phyloP scores from a whole-genome alignment of 129 eudicot species.

The Centaurea solstitialis region DNA sequence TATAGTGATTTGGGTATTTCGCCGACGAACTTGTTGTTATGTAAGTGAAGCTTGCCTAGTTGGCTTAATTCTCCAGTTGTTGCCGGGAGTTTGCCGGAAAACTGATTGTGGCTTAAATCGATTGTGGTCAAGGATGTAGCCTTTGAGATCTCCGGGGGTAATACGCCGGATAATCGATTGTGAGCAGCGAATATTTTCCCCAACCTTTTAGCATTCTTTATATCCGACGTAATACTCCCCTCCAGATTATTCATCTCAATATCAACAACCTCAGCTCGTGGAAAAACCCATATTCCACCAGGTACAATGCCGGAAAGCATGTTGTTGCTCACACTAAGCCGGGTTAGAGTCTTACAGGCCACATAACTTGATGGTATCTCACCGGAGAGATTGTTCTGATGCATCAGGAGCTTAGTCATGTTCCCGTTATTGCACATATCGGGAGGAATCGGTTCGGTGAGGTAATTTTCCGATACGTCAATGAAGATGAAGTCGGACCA shows the following conservation, averaged over 20 bases:
- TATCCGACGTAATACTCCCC: constrained; percentile 61
- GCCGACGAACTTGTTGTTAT: constrained; percentile 62
- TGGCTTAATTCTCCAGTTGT: constrained; percentile 56
- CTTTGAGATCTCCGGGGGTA: constrained; percentile 53
- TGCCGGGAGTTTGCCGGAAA: constrained; percentile 70
- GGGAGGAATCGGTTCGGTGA: constrained; percentile 72
- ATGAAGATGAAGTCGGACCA: constrained; percentile 61
- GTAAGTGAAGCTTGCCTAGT: constrained; percentile 51
- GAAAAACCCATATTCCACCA: constrained; percentile 53
- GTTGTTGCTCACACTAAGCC: constrained; percentile 51
- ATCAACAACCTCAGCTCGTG: constrained; percentile 41
- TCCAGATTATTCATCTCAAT: constrained; percentile 37
- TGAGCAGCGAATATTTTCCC: constrained; percentile 47
- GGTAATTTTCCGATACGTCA: constrained; percentile 72
- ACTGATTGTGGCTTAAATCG: constrained; percentile 72
- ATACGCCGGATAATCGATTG: constrained; percentile 66
- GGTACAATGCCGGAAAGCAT: constrained; percentile 53
- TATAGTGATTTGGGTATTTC: constrained; percentile 60
- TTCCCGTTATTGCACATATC: constrained; percentile 43
- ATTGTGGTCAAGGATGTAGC: constrained; percentile 45
- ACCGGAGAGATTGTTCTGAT: constrained; percentile 50
- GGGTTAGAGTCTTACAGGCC: constrained; percentile 37
- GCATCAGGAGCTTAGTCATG: constrained; percentile 45
- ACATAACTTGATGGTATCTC: constrained; percentile 45
- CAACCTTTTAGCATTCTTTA: constrained; percentile 54